phyloP scores from a whole-genome alignment of 1,139 yeast genomes.

The Zygosaccharomyces sapae region DNA sequence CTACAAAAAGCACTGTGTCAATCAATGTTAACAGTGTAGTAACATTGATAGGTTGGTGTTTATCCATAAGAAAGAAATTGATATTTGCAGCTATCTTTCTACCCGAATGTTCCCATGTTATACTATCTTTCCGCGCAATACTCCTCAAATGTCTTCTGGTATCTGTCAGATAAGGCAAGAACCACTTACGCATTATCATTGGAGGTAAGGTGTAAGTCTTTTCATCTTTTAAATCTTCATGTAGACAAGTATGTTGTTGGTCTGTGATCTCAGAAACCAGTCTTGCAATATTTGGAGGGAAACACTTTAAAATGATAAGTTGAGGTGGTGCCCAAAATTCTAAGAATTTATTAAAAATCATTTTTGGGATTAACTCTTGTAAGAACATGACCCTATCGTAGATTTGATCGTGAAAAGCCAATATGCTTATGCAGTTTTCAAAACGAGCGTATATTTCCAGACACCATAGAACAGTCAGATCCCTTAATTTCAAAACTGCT shows the following conservation, averaged over 20 bases:
- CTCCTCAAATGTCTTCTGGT: constrained; percentile 44
- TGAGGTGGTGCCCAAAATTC: constrained; percentile 58
- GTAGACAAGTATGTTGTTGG: constrained; percentile 20
- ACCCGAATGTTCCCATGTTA: constrained; percentile 25
- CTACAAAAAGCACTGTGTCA: constrained; percentile 74
- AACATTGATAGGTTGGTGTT: constrained; percentile 35
- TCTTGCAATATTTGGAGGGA: constrained; percentile 40
- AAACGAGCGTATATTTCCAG: constrained; percentile 26
- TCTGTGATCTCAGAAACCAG: constrained; percentile 22
- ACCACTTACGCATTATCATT: constrained; percentile 46
- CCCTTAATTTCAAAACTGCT: constrained; percentile 32
- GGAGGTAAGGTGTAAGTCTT: constrained; percentile 17
- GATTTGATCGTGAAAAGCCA: constrained; percentile 3
- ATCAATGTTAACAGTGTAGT: constrained; percentile 48
- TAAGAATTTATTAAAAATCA: constrained; percentile 40
- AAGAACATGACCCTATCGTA: constrained; percentile 12
- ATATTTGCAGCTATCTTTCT: constrained; percentile 23
- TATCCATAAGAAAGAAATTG: constrained; percentile 30
- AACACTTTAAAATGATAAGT: constrained; percentile 41
- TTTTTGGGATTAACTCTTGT: constrained; percentile 23
- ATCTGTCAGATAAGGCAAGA: constrained; percentile 52
- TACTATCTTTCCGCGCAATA: constrained; percentile 21
- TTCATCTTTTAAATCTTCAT: constrained; percentile 8
- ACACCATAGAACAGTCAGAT: constrained; percentile 32
- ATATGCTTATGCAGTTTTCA: constrained; percentile 13